These are phyloP conservation scores for Hypoxylon cercidicola DNA, from an alignment of 495 filamentous ascomycete species.

Conservation along the genomic window DNA sequence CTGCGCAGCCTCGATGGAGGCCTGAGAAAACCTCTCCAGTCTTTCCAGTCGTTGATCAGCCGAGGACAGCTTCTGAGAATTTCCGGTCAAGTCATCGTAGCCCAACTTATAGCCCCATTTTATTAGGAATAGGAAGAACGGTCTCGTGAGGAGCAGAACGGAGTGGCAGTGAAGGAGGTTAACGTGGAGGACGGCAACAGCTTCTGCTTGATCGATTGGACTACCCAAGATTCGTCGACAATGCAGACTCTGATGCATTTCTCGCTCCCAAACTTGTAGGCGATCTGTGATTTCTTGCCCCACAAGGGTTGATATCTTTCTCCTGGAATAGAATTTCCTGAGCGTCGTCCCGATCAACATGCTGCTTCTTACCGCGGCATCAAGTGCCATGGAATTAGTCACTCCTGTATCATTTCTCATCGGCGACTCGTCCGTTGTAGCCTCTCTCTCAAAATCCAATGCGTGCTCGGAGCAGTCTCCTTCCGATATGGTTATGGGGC, in stretches of 20 bases:
- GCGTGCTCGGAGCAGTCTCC: conserved; percentile 67
- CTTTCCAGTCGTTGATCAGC: conserved; percentile 21
- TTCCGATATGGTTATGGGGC: conserved; percentile 69
- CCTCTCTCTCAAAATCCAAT: conserved; percentile 52
- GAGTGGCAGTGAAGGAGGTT: conserved; percentile 79
- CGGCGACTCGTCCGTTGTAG: conserved; percentile 26
- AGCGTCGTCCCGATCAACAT: conserved; percentile 74
- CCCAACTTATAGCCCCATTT: conserved; percentile 54
- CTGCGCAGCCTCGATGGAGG: conserved; percentile 75
- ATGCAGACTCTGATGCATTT: conserved; percentile 57
- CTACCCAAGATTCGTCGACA: conserved; percentile 61
- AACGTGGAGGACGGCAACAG: conserved; percentile 72
- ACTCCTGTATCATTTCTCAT: conserved; percentile 27
- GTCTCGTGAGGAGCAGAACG: conserved; percentile 75
- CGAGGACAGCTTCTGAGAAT: conserved; percentile 34
- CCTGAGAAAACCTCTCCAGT: conserved; percentile 73
- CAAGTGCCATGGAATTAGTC: conserved; percentile 54
- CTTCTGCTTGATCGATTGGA: conserved; percentile 60
- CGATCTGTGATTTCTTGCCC: conserved; percentile 73
- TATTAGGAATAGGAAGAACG: conserved; percentile 69
- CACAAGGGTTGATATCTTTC: conserved; percentile 72
- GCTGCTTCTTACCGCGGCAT: conserved; percentile 66
- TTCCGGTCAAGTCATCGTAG: conserved; percentile 49
- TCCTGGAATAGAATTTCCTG: conserved; percentile 73
- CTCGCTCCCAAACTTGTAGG: conserved; percentile 61